Base-by-base conservation (phyloP, 371 early-diverging fungal genomes). In the Mitosporidium daphniae region DNA sequence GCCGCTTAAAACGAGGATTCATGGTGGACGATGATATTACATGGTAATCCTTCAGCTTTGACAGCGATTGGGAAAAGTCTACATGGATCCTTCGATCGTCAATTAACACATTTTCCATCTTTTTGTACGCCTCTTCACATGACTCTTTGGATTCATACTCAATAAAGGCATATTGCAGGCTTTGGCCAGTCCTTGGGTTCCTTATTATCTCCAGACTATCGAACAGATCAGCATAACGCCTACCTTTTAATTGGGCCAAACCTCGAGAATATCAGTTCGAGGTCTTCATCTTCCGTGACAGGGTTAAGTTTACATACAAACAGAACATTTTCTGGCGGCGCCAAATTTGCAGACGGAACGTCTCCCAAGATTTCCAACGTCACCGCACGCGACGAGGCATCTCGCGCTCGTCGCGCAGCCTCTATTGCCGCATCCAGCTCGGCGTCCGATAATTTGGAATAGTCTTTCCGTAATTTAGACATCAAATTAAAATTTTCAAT, bases 341-440 rank as follows among this genome's bases (percentile, higher is more conserved):
- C 67, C 17, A 84, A 60, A 32, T 84, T 80, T 6, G 91, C 86
- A 48, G 64, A 75, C 0, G 84, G 86, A 14, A 84, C 40, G 40
- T 89, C 91, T 0, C 91, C 91, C 3, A 89, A 63, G 77, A 89
- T 82, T 42, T 89, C 91, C 22, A 89, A 46, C 1, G 86, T 80
- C 16, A 84, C 39, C 9, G 80, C 75, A 9, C 63, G 60, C 0
- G 78, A 73, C 19, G 56, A 53, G 2, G 82, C 77, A 35, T 89
- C 80, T 8, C 53, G 51, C 25, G 48, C 52, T 17, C 63, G 39
- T 8, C 48, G 44, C 21, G 49, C 38, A 27, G 51, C 44, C 28
- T n/a, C n/a, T n/a, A n/a, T n/a, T n/a, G n/a, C n/a, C n/a, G n/a
- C n/a, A n/a, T n/a, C n/a, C n/a, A n/a, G n/a, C n/a, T n/a, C n/a